Evolutionary conservation across 306 rosid species (phyloP).

Genomic region (Purshia tridentata): DNA sequence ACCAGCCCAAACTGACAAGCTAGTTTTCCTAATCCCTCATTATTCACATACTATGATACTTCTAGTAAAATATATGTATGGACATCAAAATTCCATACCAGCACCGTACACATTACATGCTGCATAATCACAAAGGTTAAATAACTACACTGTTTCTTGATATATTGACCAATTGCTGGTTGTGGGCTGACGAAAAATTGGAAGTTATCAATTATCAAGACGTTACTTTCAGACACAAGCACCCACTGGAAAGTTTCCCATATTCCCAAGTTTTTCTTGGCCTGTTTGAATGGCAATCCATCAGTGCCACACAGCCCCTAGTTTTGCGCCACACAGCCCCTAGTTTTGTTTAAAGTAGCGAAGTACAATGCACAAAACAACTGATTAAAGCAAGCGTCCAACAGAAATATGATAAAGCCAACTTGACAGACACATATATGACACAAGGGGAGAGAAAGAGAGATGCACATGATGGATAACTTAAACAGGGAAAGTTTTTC

Average conservation of each 20-base stretch:
- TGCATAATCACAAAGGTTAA: neutral
- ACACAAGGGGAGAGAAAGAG: neutral
- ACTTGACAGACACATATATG: conserved; percentile 7
- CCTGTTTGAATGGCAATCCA: conserved; percentile 1
- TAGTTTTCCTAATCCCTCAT: too few relatives aligned
- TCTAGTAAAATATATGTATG: too few relatives aligned
- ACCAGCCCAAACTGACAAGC: too few relatives aligned
- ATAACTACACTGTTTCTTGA: neutral
- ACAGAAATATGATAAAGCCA: conserved; percentile 1
- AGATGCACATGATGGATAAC: neutral
- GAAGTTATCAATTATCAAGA: neutral
- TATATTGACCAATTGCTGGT: neutral
- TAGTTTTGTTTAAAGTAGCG: conserved; percentile 33
- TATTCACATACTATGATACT: too few relatives aligned
- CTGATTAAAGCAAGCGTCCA: neutral
- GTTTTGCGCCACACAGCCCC: conserved; percentile 57
- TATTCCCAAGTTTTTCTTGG: conserved; percentile 11
- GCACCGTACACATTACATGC: neutral
- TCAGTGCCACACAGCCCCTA: conserved; percentile 43
- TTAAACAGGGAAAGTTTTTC: conserved; percentile 21
- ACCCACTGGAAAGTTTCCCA: conserved; percentile 30
- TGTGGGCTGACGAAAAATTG: neutral
- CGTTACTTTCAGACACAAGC: conserved; percentile 12
- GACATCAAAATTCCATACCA: neutral
- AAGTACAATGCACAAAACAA: neutral